Evolutionary conservation across 208 protist genomes (phyloP).

Genomic region (Jaenimonas drosophilae): DNA sequence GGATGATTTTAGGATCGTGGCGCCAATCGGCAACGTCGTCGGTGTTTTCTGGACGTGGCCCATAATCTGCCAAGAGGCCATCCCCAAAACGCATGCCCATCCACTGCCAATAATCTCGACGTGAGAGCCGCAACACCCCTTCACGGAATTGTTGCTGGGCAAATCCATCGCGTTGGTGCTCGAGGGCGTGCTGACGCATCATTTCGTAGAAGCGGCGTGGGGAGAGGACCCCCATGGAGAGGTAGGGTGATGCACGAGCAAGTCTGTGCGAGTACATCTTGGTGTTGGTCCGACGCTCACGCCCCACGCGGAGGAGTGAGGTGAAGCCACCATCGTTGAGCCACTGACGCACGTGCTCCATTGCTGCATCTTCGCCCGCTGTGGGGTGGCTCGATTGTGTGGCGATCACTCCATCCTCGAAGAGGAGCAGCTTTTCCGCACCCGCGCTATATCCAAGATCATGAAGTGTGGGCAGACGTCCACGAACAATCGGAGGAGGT

Average conservation of each 20-base stretch:
- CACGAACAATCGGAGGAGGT: slow-evolving; percentile 28
- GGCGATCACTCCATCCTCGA: slow-evolving; percentile 64
- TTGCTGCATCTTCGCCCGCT: slow-evolving; percentile 52
- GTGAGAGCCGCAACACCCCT: slow-evolving; percentile 60
- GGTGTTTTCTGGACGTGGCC: slow-evolving; percentile 70
- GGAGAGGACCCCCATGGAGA: slow-evolving; percentile 63
- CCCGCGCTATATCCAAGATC: slow-evolving; percentile 51
- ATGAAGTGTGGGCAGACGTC: slow-evolving; percentile 44
- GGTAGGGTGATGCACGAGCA: slow-evolving; percentile 67
- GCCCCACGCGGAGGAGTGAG: slow-evolving; percentile 60
- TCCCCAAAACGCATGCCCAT: slow-evolving; percentile 74
- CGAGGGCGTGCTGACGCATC: slow-evolving; percentile 42
- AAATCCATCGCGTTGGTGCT: slow-evolving; percentile 50
- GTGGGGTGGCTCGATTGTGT: slow-evolving; percentile 59
- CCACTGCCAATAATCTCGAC: slow-evolving; percentile 88
- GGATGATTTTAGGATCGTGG: slow-evolving; percentile 67
- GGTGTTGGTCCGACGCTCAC: slow-evolving; percentile 59
- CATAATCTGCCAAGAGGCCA: slow-evolving; percentile 75
- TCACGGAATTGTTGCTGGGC: slow-evolving; percentile 77
- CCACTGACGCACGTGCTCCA: slow-evolving; percentile 52
- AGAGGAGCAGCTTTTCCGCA: slow-evolving; percentile 18
- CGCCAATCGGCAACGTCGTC: slow-evolving; percentile 67
- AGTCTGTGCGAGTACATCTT: slow-evolving; percentile 80
- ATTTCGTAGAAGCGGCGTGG: slow-evolving; percentile 71
- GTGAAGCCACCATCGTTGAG: slow-evolving; percentile 52